These are phyloP conservation scores for Endocalyx cinctus DNA, from an alignment of 2,329 filamentous ascomycete genomes.

Conservation along the genomic window DNA sequence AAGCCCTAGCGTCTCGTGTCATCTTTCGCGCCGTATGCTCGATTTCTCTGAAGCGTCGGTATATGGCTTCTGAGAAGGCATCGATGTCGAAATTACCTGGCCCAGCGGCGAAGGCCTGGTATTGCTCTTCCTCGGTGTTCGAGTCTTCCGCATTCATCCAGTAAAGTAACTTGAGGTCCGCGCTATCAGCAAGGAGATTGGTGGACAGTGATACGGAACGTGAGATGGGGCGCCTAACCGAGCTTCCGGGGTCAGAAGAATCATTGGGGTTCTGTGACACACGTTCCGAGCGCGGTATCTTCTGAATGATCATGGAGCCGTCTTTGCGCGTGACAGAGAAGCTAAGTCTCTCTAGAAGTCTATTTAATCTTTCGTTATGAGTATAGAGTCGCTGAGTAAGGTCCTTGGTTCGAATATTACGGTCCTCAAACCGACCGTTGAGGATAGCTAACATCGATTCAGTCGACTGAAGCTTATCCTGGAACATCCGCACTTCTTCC, in stretches of 20 bases:
- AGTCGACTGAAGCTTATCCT: slow-evolving; percentile 56
- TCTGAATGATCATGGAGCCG: slow-evolving; percentile 69
- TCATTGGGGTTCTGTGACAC: slow-evolving; percentile 53
- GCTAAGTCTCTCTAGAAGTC: slow-evolving; percentile 80
- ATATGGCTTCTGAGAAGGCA: slow-evolving; percentile 76
- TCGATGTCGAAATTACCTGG: slow-evolving; percentile 80
- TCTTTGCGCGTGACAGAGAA: slow-evolving; percentile 75
- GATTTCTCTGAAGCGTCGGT: slow-evolving; percentile 86
- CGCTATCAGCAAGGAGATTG: slow-evolving; percentile 54
- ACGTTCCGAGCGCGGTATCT: slow-evolving; percentile 58
- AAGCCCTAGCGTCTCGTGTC: slow-evolving; percentile 80
- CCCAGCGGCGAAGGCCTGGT: slow-evolving; percentile 67
- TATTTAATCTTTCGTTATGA: slow-evolving; percentile 78
- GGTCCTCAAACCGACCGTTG: slow-evolving; percentile 59
- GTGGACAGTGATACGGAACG: slow-evolving; percentile 47
- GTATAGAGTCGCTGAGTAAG: slow-evolving; percentile 77
- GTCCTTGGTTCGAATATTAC: slow-evolving; percentile 71
- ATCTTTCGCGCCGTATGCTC: slow-evolving; percentile 91
- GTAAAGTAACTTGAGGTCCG: slow-evolving; percentile 69
- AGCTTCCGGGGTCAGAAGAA: slow-evolving; percentile 51
- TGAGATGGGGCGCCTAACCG: slow-evolving; percentile 50
- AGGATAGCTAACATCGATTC: slow-evolving; percentile 49
- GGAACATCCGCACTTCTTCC: slow-evolving; percentile 66
- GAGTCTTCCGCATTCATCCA: slow-evolving; percentile 72
- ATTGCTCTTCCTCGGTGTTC: slow-evolving; percentile 67